Evolutionary conservation across 768 basidiomycete species (phyloP).

Genomic region (Amanita thiersii): DNA sequence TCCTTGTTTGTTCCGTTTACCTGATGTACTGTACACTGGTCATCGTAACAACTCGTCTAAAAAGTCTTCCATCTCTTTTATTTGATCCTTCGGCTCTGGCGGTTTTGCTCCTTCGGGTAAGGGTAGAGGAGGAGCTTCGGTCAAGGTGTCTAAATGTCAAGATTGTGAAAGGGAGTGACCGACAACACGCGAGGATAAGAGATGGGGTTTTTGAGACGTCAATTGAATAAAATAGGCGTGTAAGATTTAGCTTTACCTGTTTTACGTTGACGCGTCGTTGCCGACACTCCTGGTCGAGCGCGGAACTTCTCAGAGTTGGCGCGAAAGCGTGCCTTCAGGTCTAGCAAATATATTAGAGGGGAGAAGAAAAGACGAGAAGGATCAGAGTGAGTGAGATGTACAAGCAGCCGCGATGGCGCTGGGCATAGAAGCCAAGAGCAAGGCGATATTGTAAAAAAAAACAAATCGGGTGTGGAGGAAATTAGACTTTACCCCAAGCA

Average conservation of each 20-base stretch:
- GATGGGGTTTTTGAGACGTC: no score
- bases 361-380: not conserved
- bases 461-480: not conserved
- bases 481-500: conserved; percentile 49
- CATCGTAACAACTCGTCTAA: conserved; percentile 52
- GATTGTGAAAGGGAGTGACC: not conserved
- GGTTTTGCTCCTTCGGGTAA: conserved; percentile 18
- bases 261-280: conserved; percentile 24
- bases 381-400: no score
- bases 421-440: no score
- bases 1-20: no score
- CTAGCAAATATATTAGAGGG: conserved; percentile 21
- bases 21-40: conserved; percentile 1
- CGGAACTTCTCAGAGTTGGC: conserved; percentile 44
- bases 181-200: no score
- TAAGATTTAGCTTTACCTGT: no score
- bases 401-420: no score
- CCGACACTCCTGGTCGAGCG: conserved; percentile 20
- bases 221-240: no score
- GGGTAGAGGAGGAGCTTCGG: conserved; percentile 49
- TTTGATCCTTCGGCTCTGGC: conserved; percentile 29
- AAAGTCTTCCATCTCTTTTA: conserved; percentile 62
- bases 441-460: not conserved
- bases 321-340: conserved; percentile 50
- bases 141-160: not conserved